Base-by-base conservation (phyloP, 2,329 filamentous ascomycete genomes). In the Scedosporium apiospermum region DNA sequence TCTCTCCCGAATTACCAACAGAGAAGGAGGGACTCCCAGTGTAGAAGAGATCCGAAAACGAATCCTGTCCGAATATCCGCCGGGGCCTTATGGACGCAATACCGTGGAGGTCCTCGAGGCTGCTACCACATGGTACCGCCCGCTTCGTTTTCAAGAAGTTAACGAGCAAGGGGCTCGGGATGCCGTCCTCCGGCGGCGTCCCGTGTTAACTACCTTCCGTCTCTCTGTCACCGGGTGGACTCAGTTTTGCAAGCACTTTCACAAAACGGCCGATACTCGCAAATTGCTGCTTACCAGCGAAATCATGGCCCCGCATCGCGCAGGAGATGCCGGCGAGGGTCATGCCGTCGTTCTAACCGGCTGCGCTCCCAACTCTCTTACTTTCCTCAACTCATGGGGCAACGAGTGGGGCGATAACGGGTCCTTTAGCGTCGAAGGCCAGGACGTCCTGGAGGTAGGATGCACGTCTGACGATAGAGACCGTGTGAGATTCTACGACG, bases 391-490 rank as follows among this genome's bases (percentile, higher is more conserved):
- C 44, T 49, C 44, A n/a, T 49, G 44, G 44, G 44, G 44, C 44
- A n/a, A 18, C 16, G 10, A 49, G 14, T 49, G 44, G 18, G 44
- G 44, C 4, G 7, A 60, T 63, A 4, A 69, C 66, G 34, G 34
- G 12, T 38, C 34, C 10, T 38, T 38, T 3, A 38, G 34, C 10
- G 34, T 38, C 34, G 34, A 38, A 38, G 34, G 34, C 34, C 34
- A 38, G 34, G 34, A 38, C 34, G 34, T 38, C 34, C 34, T 38
- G 34, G 34, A 38, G 34, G 34, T 38, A 38, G 34, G 12, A 4
- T 38, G 34, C 10, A 38, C 34, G 9, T 12, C 34, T 12, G 34
- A 38, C 34, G 34, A 14, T 14, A 38, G 34, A 38, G 9, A 38
- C 2, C 2, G 10, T 38, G 34, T 38, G 34, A 38, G 10, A 38